These are phyloP conservation scores for Ophiorrhiza pumila DNA, from an alignment of 257 asterid genomes.

Conservation along the genomic window DNA sequence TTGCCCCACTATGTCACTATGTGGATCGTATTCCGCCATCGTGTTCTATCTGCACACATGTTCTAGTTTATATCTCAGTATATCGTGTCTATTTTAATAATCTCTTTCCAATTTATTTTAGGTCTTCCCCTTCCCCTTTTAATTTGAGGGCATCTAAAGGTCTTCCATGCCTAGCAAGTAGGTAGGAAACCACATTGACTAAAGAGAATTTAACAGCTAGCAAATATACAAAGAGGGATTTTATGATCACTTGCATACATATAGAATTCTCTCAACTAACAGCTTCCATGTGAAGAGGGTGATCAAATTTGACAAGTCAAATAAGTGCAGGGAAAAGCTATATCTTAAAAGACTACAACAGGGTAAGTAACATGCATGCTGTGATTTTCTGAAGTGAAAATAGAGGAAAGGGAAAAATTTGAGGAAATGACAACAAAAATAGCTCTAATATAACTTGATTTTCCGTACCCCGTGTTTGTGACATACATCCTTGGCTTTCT, in stretches of 20 bases:
- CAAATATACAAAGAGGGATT: not conserved
- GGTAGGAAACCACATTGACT: not conserved
- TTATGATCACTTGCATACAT: not conserved
- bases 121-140: too few relatives aligned
- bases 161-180: too few relatives aligned
- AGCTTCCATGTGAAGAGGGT: not conserved
- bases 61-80: too few relatives aligned
- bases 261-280: not conserved
- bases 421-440: not conserved
- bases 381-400: not conserved
- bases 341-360: not conserved
- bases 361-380: not conserved
- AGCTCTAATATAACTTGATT: too few relatives aligned
- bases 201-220: not conserved
- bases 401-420: not conserved
- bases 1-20: too few relatives aligned
- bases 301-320: not conserved
- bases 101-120: too few relatives aligned
- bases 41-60: too few relatives aligned
- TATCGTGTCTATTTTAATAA: too few relatives aligned
- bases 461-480: slow-evolving; percentile 38
- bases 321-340: not conserved
- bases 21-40: too few relatives aligned
- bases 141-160: too few relatives aligned
- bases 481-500: slow-evolving; percentile 50